Base-by-base conservation (phyloP, 2,329 filamentous ascomycete species). In the Fusarium duplospermum region DNA sequence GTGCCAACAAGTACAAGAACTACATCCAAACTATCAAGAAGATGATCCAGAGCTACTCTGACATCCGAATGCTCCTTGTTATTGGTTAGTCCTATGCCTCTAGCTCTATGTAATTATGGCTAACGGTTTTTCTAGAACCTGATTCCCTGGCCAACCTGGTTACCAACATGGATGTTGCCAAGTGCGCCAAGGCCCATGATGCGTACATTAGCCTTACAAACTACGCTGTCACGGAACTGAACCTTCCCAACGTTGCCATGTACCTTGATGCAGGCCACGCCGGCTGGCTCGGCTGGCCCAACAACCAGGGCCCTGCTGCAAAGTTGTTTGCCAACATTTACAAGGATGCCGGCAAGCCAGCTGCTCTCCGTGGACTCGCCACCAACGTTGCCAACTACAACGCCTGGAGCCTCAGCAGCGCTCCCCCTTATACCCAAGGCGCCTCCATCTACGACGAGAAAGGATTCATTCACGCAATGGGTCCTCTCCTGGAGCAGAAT, bases 401-500 rank as follows among this genome's bases (percentile, higher is more conserved):
- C 76, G 83, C 78, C 33, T 88, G 84, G 83, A 82, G 80, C 70
- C 76, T 86, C 33, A 73, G 76, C 68, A 77, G 80, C 2, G 78
- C 86, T 27, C 86, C 87, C 5, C 79, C 82, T 4, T 89, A 87
- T 80, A 87, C 87, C 4, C 79, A 66, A 71, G 81, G 83, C 76
- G 87, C 89, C 81, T 76, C 81, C 67, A 83, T 86, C 76, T 89
- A 87, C 74, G 89, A 90, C 74, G 85, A 86, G 77, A 86, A 79
- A 67, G 87, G 87, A 80, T 95, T 91, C 82, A 84, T 88, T 40
- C 79, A 85, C 58, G 92, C 92, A 64, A 90, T 96, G 77, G 90
- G 90, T 9, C 87, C 89, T 7, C 88, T 91, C 27, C 88, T 94
- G 35, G 83, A 85, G 2, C 78, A 84, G 0, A 73, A 79, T 31